Evolutionary conservation across 306 rosid species (phyloP).

Genomic region (Glycyrrhiza uralensis): DNA sequence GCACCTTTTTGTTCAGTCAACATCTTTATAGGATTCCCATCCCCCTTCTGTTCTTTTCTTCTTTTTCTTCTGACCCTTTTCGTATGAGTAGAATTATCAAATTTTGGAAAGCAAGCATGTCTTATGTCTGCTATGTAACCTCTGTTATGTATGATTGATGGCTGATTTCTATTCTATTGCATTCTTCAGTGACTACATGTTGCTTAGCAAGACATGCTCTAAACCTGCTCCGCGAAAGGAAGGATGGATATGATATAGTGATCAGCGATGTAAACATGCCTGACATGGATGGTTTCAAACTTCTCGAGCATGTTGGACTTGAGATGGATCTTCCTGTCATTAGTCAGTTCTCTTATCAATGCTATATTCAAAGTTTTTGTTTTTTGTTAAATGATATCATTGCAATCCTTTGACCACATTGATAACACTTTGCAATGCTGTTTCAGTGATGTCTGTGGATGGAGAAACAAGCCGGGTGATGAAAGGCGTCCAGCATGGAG

Average conservation of each 20-base stretch:
- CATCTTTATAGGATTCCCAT: not conserved
- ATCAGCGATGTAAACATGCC: constrained; percentile 99
- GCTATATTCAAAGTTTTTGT: constrained; percentile 26
- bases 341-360: constrained; percentile 68
- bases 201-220: constrained; percentile 81
- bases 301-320: constrained; percentile 97
- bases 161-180: not conserved
- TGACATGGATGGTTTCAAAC: constrained; percentile 99
- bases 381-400: constrained; percentile 30
- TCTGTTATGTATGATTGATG: constrained; percentile 14
- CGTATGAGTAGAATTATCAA: not conserved
- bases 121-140: not conserved
- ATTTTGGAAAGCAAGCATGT: not conserved
- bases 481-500: constrained; percentile 99
- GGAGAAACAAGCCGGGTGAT: constrained; percentile 97
- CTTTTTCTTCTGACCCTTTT: not conserved
- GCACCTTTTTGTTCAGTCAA: not conserved
- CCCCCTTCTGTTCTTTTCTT: not conserved
- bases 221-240: constrained; percentile 76
- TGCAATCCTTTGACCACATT: constrained; percentile 19
- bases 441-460: constrained; percentile 98
- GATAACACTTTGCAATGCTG: constrained; percentile 37
- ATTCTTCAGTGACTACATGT: constrained; percentile 85
- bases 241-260: constrained; percentile 89
- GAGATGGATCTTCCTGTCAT: constrained; percentile 99